phyloP scores from a whole-genome alignment of 129 eudicot species.

The Smallanthus sonchifolius region DNA sequence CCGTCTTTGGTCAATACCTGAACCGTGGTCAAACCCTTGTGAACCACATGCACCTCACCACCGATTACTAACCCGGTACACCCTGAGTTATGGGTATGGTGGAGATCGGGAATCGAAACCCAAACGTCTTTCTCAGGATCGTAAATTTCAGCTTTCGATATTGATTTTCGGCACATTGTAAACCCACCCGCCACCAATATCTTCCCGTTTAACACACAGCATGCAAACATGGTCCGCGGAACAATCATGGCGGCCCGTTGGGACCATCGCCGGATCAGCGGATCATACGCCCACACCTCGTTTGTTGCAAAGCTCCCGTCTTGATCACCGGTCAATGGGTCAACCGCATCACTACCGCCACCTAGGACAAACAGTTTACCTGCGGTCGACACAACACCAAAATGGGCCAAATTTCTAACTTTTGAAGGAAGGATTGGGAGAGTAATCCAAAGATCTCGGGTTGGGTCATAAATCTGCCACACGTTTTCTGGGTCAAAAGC shows the following conservation, averaged over 20 bases:
- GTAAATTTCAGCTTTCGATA: conserved; percentile 70
- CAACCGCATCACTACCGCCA: conserved; percentile 97
- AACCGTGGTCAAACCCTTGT: conserved; percentile 82
- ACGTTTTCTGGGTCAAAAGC: conserved; percentile 92
- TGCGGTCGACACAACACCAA: conserved; percentile 70
- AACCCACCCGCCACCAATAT: conserved; percentile 94
- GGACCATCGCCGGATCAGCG: conserved; percentile 61
- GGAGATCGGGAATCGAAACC: conserved; percentile 72
- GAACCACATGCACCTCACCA: conserved; percentile 77
- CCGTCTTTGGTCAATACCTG: conserved; percentile 61
- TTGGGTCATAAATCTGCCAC: conserved; percentile 85
- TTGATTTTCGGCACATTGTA: conserved; percentile 79
- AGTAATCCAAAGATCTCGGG: conserved; percentile 74
- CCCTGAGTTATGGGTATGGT: conserved; percentile 63
- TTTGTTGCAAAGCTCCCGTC: conserved; percentile 88
- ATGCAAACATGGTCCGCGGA: conserved; percentile 94
- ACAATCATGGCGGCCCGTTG: conserved; percentile 74
- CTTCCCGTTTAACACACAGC: conserved; percentile 78
- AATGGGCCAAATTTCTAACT: conserved; percentile 67
- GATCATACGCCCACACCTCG: conserved; percentile 96
- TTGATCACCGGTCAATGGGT: conserved; percentile 90
- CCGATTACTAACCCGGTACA: conserved; percentile 72
- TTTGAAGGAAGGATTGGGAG: conserved; percentile 85
- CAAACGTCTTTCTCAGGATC: conserved; percentile 81
- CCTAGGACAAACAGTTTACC: conserved; percentile 89